These are phyloP conservation scores for Solanum microdontum DNA, from an alignment of 257 asterid species.

Conservation along the genomic window DNA sequence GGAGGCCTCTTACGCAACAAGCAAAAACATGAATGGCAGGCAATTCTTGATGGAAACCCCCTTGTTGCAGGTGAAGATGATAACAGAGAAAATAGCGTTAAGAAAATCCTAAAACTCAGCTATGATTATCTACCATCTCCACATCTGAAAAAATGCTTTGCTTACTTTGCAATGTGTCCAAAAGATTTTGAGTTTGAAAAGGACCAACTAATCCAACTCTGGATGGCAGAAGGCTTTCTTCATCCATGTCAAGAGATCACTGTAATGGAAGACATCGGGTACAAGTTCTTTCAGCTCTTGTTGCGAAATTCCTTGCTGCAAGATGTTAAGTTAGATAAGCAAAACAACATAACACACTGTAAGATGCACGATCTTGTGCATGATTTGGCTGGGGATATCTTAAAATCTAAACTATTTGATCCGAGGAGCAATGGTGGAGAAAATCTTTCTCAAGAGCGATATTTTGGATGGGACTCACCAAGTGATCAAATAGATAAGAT, in stretches of 20 bases:
- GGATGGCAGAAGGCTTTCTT: neutral
- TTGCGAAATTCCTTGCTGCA: neutral
- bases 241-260: neutral
- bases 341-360: neutral
- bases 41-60: neutral
- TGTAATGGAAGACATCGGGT: constrained; percentile 11
- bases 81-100: neutral
- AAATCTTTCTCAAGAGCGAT: too few species aligned
- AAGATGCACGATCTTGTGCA: constrained; percentile 26
- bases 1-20: neutral
- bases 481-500: too few species aligned
- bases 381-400: neutral
- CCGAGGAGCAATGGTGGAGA: neutral
- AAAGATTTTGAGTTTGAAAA: constrained; percentile 4
- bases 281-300: neutral
- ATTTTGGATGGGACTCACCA: too few species aligned
- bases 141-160: neutral
- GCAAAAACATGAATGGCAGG: neutral
- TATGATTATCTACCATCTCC: neutral
- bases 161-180: constrained; percentile 10
- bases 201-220: neutral
- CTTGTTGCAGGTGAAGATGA: neutral
- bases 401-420: neutral
- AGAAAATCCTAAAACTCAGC: neutral
- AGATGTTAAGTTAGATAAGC: neutral